Evolutionary conservation across 78 protist species (phyloP), one percentile per base, ranked within the genome.

Genomic region (Andalucia godoyi): DNA sequence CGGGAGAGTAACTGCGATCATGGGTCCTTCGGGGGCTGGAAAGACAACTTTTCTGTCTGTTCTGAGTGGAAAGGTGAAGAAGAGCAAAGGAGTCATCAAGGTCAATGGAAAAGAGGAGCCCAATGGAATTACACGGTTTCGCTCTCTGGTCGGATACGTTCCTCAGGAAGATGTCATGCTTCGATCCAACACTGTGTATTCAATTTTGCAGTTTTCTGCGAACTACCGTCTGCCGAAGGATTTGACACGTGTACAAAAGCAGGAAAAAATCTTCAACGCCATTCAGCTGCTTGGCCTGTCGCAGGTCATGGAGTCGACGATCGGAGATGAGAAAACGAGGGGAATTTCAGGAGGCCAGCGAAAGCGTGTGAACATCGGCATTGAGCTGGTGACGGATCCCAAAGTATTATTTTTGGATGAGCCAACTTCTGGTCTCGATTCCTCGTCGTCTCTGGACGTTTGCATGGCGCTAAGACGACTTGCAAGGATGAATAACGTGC

Each of bases 311-410:
- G n/a, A n/a, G n/a, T n/a, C n/a, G n/a, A n/a, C n/a, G n/a, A n/a
- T n/a, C n/a, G n/a, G n/a, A n/a, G n/a, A n/a, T n/a, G n/a, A n/a
- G n/a, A n/a, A n/a, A n/a, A n/a, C n/a, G n/a, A n/a, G 81, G 23
- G 92, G 91, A 29, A 40, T 88, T 33, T 27, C 37, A 23, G 55
- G 55, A 12, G 9, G 32, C 37, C 55, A 50, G 55, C 9, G 17
- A 13, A 50, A 50, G 55, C 9, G 17, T 7, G 9, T 15, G 32
- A 12, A 13, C 55, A 50, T 50, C 17, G 55, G 37, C 55, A 13
- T 50, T 8, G 55, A 50, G 8, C 33, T 15, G 8, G 55, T 29
- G 5, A 5, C 33, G 37, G 55, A 23, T 15, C 55, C 55, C 27
- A 15, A 23, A 21, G 55, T 29, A 15, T 29, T 50, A 5, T 50